Percentiles rank a stretch among this genome's conserved stretches.
These are phyloP conservation scores for Xylaria flabelliformis DNA, from an alignment of 495 filamentous ascomycete genomes.

Conservation along the genomic window DNA sequence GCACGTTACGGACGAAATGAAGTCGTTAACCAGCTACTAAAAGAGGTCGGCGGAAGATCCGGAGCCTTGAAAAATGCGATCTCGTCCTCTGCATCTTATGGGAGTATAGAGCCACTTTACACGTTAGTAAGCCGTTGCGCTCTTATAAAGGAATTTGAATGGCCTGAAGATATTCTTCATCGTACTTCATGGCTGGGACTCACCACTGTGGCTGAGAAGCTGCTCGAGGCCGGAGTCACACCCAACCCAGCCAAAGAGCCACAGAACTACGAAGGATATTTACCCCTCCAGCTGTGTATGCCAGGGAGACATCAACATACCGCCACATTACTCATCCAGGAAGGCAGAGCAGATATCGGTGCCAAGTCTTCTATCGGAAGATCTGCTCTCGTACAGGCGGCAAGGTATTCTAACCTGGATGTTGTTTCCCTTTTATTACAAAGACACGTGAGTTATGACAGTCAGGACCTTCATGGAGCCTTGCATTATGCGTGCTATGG, in stretches of 20 bases:
- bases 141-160: not conserved
- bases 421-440: not conserved
- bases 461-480: not conserved
- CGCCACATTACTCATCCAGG: not conserved
- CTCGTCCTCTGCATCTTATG: not conserved
- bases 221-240: not conserved
- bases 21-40: not conserved
- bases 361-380: not conserved
- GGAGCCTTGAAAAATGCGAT: not conserved
- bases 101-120: not conserved
- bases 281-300: not conserved
- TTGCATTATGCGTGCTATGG: not conserved
- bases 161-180: conserved; percentile 6
- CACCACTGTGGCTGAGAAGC: not conserved
- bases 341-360: not conserved
- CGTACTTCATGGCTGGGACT: not conserved
- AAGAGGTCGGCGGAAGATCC: not conserved
- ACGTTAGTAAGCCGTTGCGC: not conserved
- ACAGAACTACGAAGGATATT: not conserved
- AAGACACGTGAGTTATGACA: not conserved
- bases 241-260: not conserved
- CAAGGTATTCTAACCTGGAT: not conserved
- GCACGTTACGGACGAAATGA: not conserved
- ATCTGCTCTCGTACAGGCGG: not conserved
- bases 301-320: not conserved